Evolutionary conservation across 768 basidiomycete genomes (phyloP), one percentile per base, ranked within the genome.

Genomic region (Lactarius trivialis): DNA sequence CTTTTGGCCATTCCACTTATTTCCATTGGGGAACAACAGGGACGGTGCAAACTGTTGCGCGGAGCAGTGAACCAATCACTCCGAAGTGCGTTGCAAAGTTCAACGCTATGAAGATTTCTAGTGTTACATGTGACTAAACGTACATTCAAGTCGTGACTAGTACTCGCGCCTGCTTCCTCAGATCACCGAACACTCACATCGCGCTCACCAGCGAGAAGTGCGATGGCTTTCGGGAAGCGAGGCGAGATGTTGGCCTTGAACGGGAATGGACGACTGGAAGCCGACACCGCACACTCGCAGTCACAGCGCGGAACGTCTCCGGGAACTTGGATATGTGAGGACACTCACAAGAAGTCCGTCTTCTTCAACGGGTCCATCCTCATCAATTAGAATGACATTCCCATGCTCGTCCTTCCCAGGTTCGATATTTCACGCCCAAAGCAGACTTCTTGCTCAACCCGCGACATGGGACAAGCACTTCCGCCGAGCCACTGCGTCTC

Each of bases 371-470:
- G 1, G 37, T 17, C 54, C n/a, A 2, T 33, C 26, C 19, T 26
- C 54, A n/a, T 55, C 33, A 26, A 60, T 32, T 8, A 11, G 57
- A 14, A 30, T 43, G 9, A 45, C 30, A 17, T 57, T 24, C 7
- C 43, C 56, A 19, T 9, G 39, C 8, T 9, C 54, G n/a, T 50
- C 59, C 49, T n/a, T 49, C 34, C 26, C 58, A 1, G 32, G 19
- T 17, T 37, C 58, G n/a, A 71, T 58, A 41, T 54, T 65, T 37
- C 58, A 64, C 6, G 69, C 70, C 60, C 66, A 70, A 26, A 76
- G 62, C 1, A 71, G 12, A 2, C 32, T 56, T 12, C 36, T 61
- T 8, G 28, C 2, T 7, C 9, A 56, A 1, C 45, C 60, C 7
- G 21, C 41, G 15, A 32, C 30, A n/a, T 24, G 21, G 52, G 8